phyloP scores from a whole-genome alignment of 1,284 basidiomycete genomes.

The Fomes fomentarius region DNA sequence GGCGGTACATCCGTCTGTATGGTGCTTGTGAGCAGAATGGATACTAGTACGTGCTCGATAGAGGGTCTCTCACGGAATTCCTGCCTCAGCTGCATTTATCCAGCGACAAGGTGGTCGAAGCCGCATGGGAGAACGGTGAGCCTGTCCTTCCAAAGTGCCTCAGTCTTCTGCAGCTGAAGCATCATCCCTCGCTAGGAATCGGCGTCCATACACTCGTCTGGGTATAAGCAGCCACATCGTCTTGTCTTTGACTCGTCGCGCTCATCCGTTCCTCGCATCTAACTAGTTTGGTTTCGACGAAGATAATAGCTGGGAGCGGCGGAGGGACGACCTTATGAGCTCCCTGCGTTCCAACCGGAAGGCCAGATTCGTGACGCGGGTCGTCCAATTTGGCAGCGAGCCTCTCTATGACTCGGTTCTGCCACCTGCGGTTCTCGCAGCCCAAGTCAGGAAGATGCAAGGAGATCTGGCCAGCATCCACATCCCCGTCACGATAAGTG shows the following conservation, averaged over 20 bases:
- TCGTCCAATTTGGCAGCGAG: slow-evolving; percentile 73
- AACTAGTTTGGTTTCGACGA: slow-evolving; percentile 66
- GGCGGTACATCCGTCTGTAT: slow-evolving; percentile 75
- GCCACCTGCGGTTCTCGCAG: slow-evolving; percentile 50
- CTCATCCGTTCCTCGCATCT: not conserved
- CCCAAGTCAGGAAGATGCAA: slow-evolving; percentile 57
- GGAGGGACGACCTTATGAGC: slow-evolving; percentile 57
- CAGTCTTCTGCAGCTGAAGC: too few relatives aligned
- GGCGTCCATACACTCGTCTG: slow-evolving; percentile 79
- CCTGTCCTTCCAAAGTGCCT: not conserved
- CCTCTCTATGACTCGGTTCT: slow-evolving; percentile 71
- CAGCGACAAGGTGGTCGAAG: slow-evolving; percentile 67
- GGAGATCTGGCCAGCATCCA: slow-evolving; percentile 50
- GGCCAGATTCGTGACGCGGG: slow-evolving; percentile 69
- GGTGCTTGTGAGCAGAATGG: slow-evolving; percentile 63
- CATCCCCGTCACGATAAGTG: slow-evolving; percentile 69
- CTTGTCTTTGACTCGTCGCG: slow-evolving; percentile 27
- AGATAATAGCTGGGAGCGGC: slow-evolving; percentile 53
- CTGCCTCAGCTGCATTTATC: too few relatives aligned
- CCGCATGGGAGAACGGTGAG: slow-evolving; percentile 61
- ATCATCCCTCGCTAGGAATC: slow-evolving; percentile 38
- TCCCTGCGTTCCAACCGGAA: slow-evolving; percentile 63
- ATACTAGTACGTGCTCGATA: slow-evolving; percentile 56
- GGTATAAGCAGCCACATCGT: slow-evolving; percentile 47
- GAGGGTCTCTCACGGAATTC: too few relatives aligned